Evolutionary conservation across 805 yeast species (phyloP).

Genomic region (Pichia eremophila): DNA sequence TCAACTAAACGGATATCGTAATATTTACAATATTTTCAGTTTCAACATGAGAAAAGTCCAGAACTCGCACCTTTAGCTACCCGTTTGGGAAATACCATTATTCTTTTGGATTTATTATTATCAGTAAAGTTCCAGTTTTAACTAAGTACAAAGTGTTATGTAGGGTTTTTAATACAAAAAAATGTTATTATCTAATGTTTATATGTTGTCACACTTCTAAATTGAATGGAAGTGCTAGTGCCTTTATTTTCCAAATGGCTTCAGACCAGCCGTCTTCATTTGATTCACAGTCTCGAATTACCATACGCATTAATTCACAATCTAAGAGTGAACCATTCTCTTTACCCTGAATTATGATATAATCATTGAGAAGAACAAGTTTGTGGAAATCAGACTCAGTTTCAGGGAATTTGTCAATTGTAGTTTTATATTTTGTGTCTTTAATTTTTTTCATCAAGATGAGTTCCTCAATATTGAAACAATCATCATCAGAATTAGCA

Average conservation of each 20-base stretch:
- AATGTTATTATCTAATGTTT: no score
- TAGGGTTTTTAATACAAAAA: no score
- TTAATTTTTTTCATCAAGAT: conserved; percentile 15
- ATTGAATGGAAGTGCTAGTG: not conserved
- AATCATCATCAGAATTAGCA: not conserved
- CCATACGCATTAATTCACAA: not conserved
- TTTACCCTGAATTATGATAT: conserved; percentile 11
- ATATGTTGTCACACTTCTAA: not conserved
- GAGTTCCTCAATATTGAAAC: conserved; percentile 8
- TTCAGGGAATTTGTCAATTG: conserved; percentile 14
- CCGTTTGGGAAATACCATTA: no score
- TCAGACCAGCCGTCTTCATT: not conserved
- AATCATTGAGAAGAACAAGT: conserved; percentile 29
- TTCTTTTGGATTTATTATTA: no score
- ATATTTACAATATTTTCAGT: no score
- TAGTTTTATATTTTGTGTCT: conserved; percentile 18
- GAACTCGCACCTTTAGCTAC: no score
- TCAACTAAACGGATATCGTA: no score
- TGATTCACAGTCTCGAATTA: not conserved
- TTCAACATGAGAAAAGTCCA: no score
- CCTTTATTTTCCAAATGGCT: not conserved
- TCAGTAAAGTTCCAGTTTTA: no score
- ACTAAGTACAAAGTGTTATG: no score
- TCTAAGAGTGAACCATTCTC: not conserved
- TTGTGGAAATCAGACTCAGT: conserved; percentile 30